Evolutionary conservation across 768 basidiomycete genomes (phyloP), one percentile per base, ranked within the genome.

Genomic region (Hydnomerulius pinastri): DNA sequence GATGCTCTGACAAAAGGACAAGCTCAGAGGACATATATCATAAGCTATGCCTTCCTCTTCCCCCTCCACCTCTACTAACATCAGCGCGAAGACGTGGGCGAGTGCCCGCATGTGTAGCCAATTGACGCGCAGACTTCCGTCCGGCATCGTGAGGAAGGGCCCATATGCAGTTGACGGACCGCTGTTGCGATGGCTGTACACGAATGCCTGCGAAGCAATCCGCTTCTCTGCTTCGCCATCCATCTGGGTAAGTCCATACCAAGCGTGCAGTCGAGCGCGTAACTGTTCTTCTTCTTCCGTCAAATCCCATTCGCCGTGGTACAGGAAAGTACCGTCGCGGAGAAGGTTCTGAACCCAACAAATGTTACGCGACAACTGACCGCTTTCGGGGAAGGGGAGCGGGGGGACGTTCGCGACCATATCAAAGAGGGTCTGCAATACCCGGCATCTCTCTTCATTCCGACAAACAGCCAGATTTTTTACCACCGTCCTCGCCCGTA

Each of bases 181-280:
- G 65, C 87, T 86, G 29, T 85, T 75, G 4, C 78, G 74, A 61
- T 86, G 73, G 51, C 79, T 75, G 56, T 90, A 90, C 15, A 88
- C 81, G 51, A 66, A 82, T 2, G 77, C 77, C 33, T 81, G 76
- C 8, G 80, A 77, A 6, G 65, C 62, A 6, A 73, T 71, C 7
- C 75, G 71, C 15, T 57, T 60, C 33, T 50, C 50, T 4, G 40
- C 56, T 33, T 48, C 61, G n/a, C 66, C 45, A 51, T 87, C 85
- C 7, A 44, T 49, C 6, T 58, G 59, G 1, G 83, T 83, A 20
- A 85, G 55, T 4, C 86, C 86, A 57, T 74, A 82, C 57, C 77
- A 72, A 4, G 77, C 74, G 57, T 86, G 85, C 50, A 89, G 55
- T 37, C 71, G 72, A 1, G 78, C 74, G 30, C 73, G 66, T n/a